Evolutionary conservation across 257 asterid species (phyloP).

Genomic region (Fraxinus pennsylvanica): DNA sequence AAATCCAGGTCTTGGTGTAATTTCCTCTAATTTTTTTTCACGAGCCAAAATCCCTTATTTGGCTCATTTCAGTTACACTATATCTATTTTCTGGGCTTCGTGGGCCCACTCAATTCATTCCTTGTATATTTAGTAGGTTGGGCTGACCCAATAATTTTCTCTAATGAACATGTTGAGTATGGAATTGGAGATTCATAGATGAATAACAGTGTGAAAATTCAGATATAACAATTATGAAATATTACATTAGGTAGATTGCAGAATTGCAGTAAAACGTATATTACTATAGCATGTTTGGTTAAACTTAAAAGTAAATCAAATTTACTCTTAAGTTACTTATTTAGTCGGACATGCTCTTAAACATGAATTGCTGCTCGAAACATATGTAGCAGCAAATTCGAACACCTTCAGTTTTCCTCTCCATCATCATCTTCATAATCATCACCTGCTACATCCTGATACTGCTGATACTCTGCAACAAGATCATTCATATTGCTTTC

Average conservation of each 20-base stretch:
- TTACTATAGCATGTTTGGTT: neutral
- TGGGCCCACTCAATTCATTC: neutral
- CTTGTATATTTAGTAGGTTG: neutral
- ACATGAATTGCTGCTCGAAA: neutral
- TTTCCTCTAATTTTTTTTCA: too few species aligned
- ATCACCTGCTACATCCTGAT: conserved; percentile 23
- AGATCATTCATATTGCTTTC: conserved; percentile 28
- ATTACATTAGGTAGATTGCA: neutral
- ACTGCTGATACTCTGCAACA: conserved; percentile 33
- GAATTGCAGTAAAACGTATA: neutral
- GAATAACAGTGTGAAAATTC: too few species aligned
- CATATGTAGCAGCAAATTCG: neutral
- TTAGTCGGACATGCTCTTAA: neutral
- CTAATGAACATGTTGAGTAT: too few species aligned
- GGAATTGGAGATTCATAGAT: neutral
- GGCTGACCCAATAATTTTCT: neutral
- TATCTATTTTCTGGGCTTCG: neutral
- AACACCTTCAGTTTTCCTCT: conserved; percentile 4
- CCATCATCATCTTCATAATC: conserved; percentile 20
- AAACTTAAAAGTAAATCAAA: neutral
- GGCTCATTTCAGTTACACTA: neutral
- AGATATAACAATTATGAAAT: too few species aligned
- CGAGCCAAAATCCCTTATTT: too few species aligned
- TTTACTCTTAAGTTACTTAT: neutral
- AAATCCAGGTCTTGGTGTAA: too few species aligned